Evolutionary conservation across 805 yeast genomes (phyloP).

Genomic region (Soucietia sequanensis): DNA sequence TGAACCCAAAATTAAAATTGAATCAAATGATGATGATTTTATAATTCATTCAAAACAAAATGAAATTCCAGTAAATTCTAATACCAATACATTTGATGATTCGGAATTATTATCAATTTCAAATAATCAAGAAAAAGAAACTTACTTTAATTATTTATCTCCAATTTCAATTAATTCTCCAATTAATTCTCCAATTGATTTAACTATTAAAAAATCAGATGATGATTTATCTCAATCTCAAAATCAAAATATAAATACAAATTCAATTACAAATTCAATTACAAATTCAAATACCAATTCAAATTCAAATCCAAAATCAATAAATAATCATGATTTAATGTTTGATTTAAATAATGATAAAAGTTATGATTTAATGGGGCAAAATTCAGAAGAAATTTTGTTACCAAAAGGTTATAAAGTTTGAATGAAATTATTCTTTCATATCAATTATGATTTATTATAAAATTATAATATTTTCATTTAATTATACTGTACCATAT

Average conservation of each 20-base stretch:
- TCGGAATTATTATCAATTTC: constrained; percentile 10
- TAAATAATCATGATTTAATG: too few relatives aligned
- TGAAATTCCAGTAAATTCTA: neutral
- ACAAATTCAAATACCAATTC: too few relatives aligned
- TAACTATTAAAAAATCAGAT: constrained; percentile 25
- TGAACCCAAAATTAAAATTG: constrained; percentile 6
- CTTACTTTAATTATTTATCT: constrained; percentile 37
- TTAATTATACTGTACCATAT: constrained; percentile 1
- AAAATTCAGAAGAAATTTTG: constrained; percentile 49
- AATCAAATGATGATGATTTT: constrained; percentile 4
- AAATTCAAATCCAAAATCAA: too few relatives aligned
- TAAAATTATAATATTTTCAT: too few relatives aligned
- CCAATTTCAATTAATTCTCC: constrained; percentile 44
- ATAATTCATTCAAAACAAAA: too few relatives aligned
- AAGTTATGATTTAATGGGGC: constrained; percentile 38
- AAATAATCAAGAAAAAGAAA: constrained; percentile 8
- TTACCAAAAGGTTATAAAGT: constrained; percentile 7
- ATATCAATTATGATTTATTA: too few relatives aligned
- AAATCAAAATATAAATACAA: too few relatives aligned
- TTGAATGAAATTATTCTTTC: neutral
- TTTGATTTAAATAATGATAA: too few relatives aligned
- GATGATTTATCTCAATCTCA: constrained; percentile 9
- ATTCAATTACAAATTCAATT: neutral
- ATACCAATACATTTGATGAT: constrained; percentile 9
- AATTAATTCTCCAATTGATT: constrained; percentile 37